Evolutionary conservation across 2,329 filamentous ascomycete genomes (phyloP).

Genomic region (Aspergillus persii): DNA sequence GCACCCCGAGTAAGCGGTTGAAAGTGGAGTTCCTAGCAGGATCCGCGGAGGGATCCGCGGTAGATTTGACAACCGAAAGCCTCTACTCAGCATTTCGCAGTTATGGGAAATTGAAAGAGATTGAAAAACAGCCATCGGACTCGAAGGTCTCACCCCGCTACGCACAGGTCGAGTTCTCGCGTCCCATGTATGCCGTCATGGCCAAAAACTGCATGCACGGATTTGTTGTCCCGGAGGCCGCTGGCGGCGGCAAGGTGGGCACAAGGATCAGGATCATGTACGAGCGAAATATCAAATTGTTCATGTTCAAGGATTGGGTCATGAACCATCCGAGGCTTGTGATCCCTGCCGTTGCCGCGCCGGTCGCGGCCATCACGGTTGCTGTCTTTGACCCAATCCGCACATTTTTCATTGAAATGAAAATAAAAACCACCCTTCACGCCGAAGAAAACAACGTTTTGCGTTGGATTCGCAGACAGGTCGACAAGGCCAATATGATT

Average conservation of each 20-base stretch:
- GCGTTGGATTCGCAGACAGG: conserved; percentile 75
- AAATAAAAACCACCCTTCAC: conserved; percentile 75
- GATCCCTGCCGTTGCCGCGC: conserved; percentile 75
- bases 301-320: conserved; percentile 85
- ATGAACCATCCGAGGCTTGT: conserved; percentile 82
- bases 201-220: conserved; percentile 92
- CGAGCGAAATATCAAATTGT: conserved; percentile 71
- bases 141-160: conserved; percentile 81
- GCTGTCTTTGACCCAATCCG: conserved; percentile 91
- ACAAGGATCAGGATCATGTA: conserved; percentile 81
- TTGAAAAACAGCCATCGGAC: conserved; percentile 75
- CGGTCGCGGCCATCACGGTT: conserved; percentile 79
- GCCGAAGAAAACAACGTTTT: conserved; percentile 71
- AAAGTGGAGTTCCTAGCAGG: conserved; percentile 81
- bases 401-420: conserved; percentile 85
- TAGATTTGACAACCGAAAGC: conserved; percentile 80
- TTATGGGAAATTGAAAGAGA: conserved; percentile 89
- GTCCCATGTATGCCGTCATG: conserved; percentile 75
- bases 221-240: conserved; percentile 64
- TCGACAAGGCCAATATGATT: conserved; percentile 45
- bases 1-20: conserved; percentile 72
- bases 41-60: conserved; percentile 65
- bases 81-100: conserved; percentile 83
- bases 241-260: conserved; percentile 71
- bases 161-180: conserved; percentile 74